Percentiles rank a stretch among this genome's conserved stretches.
These are phyloP conservation scores for Russula emetica DNA, from an alignment of 768 basidiomycete genomes.

Conservation along the genomic window DNA sequence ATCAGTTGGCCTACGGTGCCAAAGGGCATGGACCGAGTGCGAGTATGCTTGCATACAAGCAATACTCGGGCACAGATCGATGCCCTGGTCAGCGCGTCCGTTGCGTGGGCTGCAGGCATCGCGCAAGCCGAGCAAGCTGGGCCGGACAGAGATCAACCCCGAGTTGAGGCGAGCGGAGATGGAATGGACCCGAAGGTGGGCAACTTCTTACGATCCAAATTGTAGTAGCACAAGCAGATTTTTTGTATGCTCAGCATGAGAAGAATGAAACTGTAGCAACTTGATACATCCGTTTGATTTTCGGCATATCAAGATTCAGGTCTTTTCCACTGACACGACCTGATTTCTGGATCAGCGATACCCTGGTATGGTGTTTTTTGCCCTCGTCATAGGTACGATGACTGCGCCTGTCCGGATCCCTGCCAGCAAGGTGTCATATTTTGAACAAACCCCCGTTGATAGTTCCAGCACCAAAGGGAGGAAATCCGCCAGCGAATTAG, in stretches of 20 bases:
- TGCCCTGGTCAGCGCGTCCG: constrained; percentile 47
- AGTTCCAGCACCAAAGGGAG: no score
- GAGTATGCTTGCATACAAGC: constrained; percentile 83
- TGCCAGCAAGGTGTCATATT: no score
- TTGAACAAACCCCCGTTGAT: not conserved
- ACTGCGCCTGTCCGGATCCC: no score
- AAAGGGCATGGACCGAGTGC: constrained; percentile 74
- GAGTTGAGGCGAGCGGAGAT: not conserved
- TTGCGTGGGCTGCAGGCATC: constrained; percentile 41
- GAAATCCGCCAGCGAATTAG: no score
- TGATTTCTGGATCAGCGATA: no score
- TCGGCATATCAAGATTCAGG: no score
- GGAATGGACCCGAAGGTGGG: not conserved
- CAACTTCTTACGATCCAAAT: constrained; percentile 3
- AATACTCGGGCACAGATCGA: constrained; percentile 65
- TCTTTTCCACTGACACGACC: no score
- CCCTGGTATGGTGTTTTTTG: no score
- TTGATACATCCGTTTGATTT: no score
- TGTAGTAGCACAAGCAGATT: not conserved
- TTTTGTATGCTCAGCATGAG: not conserved
- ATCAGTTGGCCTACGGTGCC: constrained; percentile 90
- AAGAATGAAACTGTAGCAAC: not conserved
- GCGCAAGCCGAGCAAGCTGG: not conserved
- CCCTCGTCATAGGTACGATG: no score
- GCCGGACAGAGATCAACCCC: not conserved